phyloP scores from a whole-genome alignment of 495 filamentous ascomycete species.

The Aspergillus asperescens region DNA sequence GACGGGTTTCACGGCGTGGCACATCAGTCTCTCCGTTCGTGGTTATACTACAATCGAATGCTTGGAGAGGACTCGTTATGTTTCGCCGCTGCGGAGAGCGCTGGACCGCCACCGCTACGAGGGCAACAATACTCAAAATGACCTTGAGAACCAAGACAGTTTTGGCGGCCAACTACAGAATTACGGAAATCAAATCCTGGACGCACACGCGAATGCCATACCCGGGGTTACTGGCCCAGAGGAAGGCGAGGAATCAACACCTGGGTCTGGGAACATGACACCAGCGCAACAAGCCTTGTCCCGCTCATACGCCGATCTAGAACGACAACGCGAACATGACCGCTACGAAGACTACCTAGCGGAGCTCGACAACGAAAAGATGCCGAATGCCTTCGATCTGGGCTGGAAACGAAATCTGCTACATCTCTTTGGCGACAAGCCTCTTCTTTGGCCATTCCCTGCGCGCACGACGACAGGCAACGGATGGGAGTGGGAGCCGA shows the following conservation, averaged over 20 bases:
- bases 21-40: slow-evolving; percentile 70
- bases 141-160: slow-evolving; percentile 55
- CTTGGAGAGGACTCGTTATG: slow-evolving; percentile 88
- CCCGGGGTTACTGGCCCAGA: slow-evolving; percentile 73
- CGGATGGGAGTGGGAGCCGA: slow-evolving; percentile 94
- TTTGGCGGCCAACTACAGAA: slow-evolving; percentile 52
- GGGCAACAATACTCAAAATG: slow-evolving; percentile 24
- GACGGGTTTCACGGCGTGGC: slow-evolving; percentile 87
- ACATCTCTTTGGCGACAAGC: slow-evolving; percentile 72
- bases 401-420: slow-evolving; percentile 73
- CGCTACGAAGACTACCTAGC: slow-evolving; percentile 86
- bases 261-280: slow-evolving; percentile 19
- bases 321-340: slow-evolving; percentile 62
- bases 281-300: slow-evolving; percentile 47
- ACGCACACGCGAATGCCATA: slow-evolving; percentile 78
- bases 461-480: slow-evolving; percentile 79
- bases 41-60: slow-evolving; percentile 93
- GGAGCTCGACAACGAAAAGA: slow-evolving; percentile 75
- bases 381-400: slow-evolving; percentile 90
- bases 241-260: slow-evolving; percentile 61
- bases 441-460: slow-evolving; percentile 72
- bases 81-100: slow-evolving; percentile 66
- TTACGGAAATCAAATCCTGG: slow-evolving; percentile 69
- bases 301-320: slow-evolving; percentile 64
- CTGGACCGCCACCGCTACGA: slow-evolving; percentile 58